Base-by-base conservation (phyloP, 805 yeast species). In the Dipodascus geniculatus region DNA sequence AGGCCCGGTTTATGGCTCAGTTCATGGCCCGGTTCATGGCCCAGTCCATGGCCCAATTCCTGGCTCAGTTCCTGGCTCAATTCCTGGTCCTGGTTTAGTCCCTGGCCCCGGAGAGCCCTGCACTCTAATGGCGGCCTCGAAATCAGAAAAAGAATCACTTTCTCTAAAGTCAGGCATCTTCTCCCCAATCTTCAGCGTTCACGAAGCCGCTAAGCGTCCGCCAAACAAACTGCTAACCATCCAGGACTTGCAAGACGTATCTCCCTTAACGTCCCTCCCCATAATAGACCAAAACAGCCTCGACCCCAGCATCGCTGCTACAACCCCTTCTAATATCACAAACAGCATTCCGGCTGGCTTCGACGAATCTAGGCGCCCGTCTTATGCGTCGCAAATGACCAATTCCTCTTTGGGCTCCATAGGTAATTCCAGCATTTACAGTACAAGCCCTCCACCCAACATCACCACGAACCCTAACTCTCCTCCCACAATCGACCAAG, bases 311-410 rank as follows among this genome's bases (percentile, higher is more conserved):
- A 28, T 8, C 14, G 14, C 35, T 14, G 11, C 14, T 14, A 8
- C 35, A 8, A 8, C 35, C 14, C 8, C 44, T 14, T 6, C 44
- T 38, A 38, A 38, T n/a, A 28, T 6, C 33, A 6, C 33, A 28
- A 38, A n/a, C 44, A n/a, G 20, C 44, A 38, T 23, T 33, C 23
- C 35, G 9, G 3, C 16, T 3, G 49, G 50, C 28, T 42, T 22
- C 20, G 44, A 28, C 33, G 57, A 50, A 17, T 55, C 57, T 1
- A 49, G 57, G 9, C 48, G 57, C 8, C 57, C 57, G 2, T 53
- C 56, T 8, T 55, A 55, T 33, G 57, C 57, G 28, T 55, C 57
- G 14, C 48, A 49, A 23, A 48, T 51, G 23, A 54, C 56, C 16
- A 19, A 33, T 3, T 54, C 56, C 20, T 54, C 56, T 14, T 22